Base-by-base conservation (phyloP, 192 early-diverging fungal genomes). In the Backusella westeae region DNA sequence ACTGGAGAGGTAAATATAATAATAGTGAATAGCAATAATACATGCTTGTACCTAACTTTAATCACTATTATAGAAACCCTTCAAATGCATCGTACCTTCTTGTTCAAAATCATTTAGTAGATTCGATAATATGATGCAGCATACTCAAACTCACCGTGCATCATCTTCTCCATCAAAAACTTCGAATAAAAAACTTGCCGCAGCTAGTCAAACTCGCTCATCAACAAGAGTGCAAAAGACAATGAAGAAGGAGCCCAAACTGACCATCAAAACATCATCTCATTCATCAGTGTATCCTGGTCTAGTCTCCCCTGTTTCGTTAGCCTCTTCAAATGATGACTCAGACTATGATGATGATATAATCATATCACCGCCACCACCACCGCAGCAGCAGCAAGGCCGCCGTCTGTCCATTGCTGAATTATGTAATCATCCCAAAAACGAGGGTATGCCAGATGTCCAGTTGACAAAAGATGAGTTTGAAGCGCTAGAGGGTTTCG, bases 121-220 rank as follows among this genome's bases (percentile, higher is more conserved):
- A 23, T 93, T 92, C 72, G 92, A 93, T 75, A 93, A 93, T 72
- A 93, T 93, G 92, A 91, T 93, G 84, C 92, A 93, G 75, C 92
- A 93, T 66, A 91, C 91, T 10, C 91, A 91, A 53, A 93, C 90
- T 39, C 92, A 93, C n/a, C 70, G 65, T 76, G 82, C 75, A 42
- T 65, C 82, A 46, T 15, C 29, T 32, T 19, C 34, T 21, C 44
- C 39, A 42, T 75, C 23, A 68, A 73, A n/a, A 15, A 26, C 34
- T 23, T 17, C 9, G 15, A 63, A 34, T 15, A 8, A 38, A 41
- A 21, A 74, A 10, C 19, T 26, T 8, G 19, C 29, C 52, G 56
- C 52, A 17, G n/a, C 14, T 29, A 34, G 8, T 32, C 23, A 73
- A 21, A 38, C 32, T 34, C 29, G 34, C n/a, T 35, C 52, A 14